Evolutionary conservation across 2,329 filamentous ascomycete genomes (phyloP).

Genomic region (Exophiala mesophila): DNA sequence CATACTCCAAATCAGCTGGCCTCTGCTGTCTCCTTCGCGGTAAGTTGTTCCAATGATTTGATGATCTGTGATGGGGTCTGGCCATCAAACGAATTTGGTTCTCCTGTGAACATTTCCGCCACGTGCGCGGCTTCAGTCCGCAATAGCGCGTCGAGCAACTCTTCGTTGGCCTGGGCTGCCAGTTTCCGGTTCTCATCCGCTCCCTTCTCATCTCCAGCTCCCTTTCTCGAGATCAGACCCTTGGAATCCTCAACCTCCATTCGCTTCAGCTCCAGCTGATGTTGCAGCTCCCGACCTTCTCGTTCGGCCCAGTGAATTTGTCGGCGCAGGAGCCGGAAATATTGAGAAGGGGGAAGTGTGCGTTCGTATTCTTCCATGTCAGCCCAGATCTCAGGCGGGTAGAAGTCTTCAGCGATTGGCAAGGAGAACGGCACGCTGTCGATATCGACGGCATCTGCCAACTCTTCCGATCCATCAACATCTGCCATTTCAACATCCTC

Average conservation of each 20-base stretch:
- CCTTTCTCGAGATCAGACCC: conserved; percentile 17
- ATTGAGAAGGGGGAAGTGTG: conserved; percentile 36
- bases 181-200: conserved; percentile 22
- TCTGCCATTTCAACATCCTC: conserved; percentile 30
- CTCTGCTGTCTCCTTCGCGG: not conserved
- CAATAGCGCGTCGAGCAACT: conserved; percentile 21
- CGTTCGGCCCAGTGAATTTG: conserved; percentile 47
- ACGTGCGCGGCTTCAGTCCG: conserved; percentile 14
- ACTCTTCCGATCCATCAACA: conserved; percentile 23
- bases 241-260: conserved; percentile 21
- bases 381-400: conserved; percentile 35
- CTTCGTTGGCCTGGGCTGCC: conserved; percentile 22
- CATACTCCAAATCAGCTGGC: not conserved
- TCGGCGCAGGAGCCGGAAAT: conserved; percentile 42
- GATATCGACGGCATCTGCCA: conserved; percentile 29
- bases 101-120: conserved; percentile 14
- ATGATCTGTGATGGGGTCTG: conserved; percentile 16
- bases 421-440: conserved; percentile 34
- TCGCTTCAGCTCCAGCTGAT: conserved; percentile 28
- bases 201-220: conserved; percentile 20
- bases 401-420: conserved; percentile 27
- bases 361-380: conserved; percentile 43
- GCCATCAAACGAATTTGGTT: conserved; percentile 6
- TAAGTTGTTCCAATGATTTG: conserved; percentile 5
- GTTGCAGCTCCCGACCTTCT: conserved; percentile 36